Conservation (phyloP, 768 basidiomycete species). For the Cystobasidium tubakii region DNA sequence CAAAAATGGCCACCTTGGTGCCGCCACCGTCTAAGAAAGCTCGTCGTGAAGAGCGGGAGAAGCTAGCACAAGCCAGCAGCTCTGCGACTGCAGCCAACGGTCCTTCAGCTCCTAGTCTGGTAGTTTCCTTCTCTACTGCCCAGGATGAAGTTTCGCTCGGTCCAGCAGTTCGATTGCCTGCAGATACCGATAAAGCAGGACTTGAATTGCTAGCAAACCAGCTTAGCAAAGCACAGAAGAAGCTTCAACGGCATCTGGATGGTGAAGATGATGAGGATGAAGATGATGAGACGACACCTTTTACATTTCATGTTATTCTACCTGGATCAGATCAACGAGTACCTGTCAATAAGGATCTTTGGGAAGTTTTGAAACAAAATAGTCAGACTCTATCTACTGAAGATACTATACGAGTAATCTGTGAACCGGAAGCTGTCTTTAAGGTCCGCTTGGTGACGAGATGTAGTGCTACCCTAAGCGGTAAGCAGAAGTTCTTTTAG, state of each 20-base stretch:
- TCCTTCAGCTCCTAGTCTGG: constrained; percentile 59
- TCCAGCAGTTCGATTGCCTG: constrained; percentile 80
- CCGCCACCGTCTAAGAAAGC: constrained; percentile 43
- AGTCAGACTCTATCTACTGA: constrained; percentile 62
- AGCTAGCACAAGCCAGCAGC: constrained; percentile 20
- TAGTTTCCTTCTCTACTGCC: constrained; percentile 88
- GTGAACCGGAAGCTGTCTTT: constrained; percentile 93
- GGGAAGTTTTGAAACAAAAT: constrained; percentile 27
- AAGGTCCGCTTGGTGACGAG: constrained; percentile 85
- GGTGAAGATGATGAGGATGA: constrained; percentile 26
- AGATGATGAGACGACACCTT: constrained; percentile 79
- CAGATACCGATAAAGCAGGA: constrained; percentile 74
- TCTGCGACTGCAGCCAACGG: constrained; percentile 27
- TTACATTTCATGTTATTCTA: constrained; percentile 75
- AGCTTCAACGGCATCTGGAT: constrained; percentile 25
- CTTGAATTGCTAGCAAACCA: constrained; percentile 86
- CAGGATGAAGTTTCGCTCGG: constrained; percentile 75
- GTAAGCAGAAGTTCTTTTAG: constrained; percentile 29
- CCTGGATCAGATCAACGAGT: constrained; percentile 52
- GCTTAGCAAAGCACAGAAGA: constrained; percentile 49
- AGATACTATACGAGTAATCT: constrained; percentile 78
- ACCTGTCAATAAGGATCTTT: constrained; percentile 59
- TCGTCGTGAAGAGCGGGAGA: constrained; percentile 3
- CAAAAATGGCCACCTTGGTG: constrained; percentile 43
- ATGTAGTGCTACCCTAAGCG: constrained; percentile 58